These are phyloP conservation scores for Saccharomyces hybrid DNA, from an alignment of 1,139 yeast genomes.

Conservation along the genomic window DNA sequence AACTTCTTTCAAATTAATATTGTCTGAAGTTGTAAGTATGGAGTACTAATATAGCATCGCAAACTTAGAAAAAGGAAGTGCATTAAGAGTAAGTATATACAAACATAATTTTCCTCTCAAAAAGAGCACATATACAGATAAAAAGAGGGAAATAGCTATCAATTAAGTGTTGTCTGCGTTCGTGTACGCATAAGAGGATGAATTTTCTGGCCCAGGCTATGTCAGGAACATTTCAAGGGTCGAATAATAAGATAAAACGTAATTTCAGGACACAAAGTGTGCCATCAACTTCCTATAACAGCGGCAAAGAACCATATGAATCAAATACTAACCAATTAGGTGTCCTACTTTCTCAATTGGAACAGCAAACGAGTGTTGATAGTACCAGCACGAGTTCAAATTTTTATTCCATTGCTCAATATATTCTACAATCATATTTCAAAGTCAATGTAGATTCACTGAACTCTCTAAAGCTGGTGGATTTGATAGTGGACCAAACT, in stretches of 20 bases:
- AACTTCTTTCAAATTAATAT: background rate
- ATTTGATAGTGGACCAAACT: constrained; percentile 31
- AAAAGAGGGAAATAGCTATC: background rate
- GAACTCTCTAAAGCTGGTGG: constrained; percentile 19
- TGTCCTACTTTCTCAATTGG: constrained; percentile 16
- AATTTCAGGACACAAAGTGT: background rate
- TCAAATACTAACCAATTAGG: constrained; percentile 9
- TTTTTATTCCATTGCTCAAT: constrained; percentile 26
- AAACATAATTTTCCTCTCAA: background rate
- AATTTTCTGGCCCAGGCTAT: background rate
- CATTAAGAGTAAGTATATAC: background rate
- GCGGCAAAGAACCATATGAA: background rate
- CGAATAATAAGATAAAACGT: background rate
- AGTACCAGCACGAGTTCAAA: constrained; percentile 20
- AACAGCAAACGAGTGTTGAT: constrained; percentile 15
- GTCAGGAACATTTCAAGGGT: background rate
- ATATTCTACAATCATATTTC: constrained; percentile 24
- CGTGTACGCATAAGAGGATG: background rate
- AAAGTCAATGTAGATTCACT: constrained; percentile 18
- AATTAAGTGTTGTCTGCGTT: background rate
- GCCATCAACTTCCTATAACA: background rate
- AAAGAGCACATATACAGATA: background rate
- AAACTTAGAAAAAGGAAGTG: background rate
- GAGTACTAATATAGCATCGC: background rate
- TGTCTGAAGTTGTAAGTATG: background rate